These are phyloP conservation scores for Yueomyces sp. DNA, from an alignment of 805 yeast species.

Conservation along the genomic window DNA sequence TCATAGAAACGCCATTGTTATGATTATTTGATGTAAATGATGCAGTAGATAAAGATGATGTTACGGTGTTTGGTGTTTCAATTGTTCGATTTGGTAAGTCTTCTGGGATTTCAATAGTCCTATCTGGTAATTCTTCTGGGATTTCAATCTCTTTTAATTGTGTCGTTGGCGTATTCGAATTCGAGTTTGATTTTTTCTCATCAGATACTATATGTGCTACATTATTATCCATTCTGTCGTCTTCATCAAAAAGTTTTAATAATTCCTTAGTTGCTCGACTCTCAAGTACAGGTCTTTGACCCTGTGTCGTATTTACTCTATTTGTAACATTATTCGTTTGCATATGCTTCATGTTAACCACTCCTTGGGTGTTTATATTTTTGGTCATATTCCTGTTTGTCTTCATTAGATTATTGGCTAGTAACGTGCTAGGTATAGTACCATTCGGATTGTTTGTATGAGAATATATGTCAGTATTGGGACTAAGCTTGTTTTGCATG, in stretches of 20 bases:
- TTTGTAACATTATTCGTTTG: neutral
- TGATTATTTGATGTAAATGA: slow-evolving; percentile 4
- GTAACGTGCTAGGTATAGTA: slow-evolving; percentile 6
- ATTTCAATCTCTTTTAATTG: slow-evolving; percentile 58
- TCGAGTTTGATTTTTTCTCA: slow-evolving; percentile 4
- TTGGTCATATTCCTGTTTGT: slow-evolving; percentile 10
- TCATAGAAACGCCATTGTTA: neutral
- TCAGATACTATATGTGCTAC: slow-evolving; percentile 5
- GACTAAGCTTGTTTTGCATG: neutral
- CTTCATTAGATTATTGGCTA: slow-evolving; percentile 17
- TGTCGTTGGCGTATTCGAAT: slow-evolving; percentile 27
- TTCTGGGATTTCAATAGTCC: slow-evolving; percentile 8
- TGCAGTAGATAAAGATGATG: slow-evolving; percentile 15
- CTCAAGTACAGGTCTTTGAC: slow-evolving; percentile 3
- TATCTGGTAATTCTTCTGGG: slow-evolving; percentile 32
- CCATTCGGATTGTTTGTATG: neutral
- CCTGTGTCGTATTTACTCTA: neutral
- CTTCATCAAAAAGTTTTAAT: slow-evolving; percentile 53
- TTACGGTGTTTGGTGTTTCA: slow-evolving; percentile 19
- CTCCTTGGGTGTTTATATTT: neutral
- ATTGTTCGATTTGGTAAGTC: slow-evolving; percentile 1
- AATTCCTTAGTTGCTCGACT: slow-evolving; percentile 55
- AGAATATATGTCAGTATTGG: neutral
- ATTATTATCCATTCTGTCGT: slow-evolving; percentile 12
- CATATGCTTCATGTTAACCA: neutral